A percentile compares a stretch with the other conserved stretches of the same genome.
These are phyloP conservation scores for Boletus edulis DNA, from an alignment of 768 basidiomycete genomes.

Conservation along the genomic window DNA sequence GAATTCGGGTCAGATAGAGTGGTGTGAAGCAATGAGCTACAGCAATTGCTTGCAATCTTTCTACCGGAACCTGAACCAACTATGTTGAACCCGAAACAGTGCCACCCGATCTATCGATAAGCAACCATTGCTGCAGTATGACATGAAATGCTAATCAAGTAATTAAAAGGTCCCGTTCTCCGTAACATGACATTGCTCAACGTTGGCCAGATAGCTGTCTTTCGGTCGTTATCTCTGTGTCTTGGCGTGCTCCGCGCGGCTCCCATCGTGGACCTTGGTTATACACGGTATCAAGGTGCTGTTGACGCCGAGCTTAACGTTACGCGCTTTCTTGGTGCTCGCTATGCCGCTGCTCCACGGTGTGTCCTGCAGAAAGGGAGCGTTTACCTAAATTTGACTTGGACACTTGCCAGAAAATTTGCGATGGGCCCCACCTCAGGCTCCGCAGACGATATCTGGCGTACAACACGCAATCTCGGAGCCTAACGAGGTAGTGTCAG, in stretches of 20 bases:
- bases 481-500: conserved; percentile 23
- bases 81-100: too few species aligned
- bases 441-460: conserved; percentile 16
- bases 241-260: background rate
- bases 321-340: conserved; percentile 26
- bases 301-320: conserved; percentile 12
- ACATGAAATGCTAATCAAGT: too few species aligned
- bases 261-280: conserved; percentile 24
- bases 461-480: conserved; percentile 25
- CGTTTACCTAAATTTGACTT: background rate
- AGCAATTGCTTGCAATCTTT: too few species aligned
- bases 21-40: too few species aligned
- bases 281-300: conserved; percentile 25
- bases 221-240: conserved; percentile 1
- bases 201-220: background rate
- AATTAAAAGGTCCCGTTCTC: too few species aligned
- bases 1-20: too few species aligned
- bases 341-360: conserved; percentile 26
- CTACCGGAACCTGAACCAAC: too few species aligned
- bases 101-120: too few species aligned
- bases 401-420: conserved; percentile 11
- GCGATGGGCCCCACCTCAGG: conserved; percentile 31
- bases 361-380: background rate
- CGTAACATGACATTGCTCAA: background rate
- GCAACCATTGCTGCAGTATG: too few species aligned